These are phyloP conservation scores for Pseudogymnoascus sp. DNA, from an alignment of 2,329 filamentous ascomycete genomes.

Conservation along the genomic window DNA sequence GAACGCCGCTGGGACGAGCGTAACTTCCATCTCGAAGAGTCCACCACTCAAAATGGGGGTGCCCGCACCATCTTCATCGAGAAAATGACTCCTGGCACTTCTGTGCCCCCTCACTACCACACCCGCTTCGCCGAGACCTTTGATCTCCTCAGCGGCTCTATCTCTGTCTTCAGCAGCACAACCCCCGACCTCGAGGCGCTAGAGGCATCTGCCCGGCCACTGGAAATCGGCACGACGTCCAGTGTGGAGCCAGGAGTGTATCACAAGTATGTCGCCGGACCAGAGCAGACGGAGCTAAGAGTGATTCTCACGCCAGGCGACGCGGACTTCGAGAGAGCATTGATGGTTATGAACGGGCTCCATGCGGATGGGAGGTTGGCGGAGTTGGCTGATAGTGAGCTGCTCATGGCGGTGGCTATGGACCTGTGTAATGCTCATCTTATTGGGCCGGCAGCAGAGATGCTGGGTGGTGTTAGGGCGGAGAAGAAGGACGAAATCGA, in stretches of 20 bases:
- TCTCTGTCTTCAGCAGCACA: constrained; percentile 13
- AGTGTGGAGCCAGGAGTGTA: constrained; percentile 11
- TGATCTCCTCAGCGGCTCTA: constrained; percentile 16
- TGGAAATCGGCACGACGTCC: not conserved
- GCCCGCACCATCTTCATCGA: constrained; percentile 18
- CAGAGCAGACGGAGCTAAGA: constrained; percentile 10
- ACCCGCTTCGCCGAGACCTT: constrained; percentile 18
- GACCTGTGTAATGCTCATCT: constrained; percentile 13
- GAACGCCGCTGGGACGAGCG: constrained; percentile 17
- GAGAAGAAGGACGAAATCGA: constrained; percentile 2
- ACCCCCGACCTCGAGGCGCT: constrained; percentile 11
- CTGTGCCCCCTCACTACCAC: constrained; percentile 18
- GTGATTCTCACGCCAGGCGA: constrained; percentile 14
- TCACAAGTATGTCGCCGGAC: constrained; percentile 16
- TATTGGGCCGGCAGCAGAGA: not conserved
- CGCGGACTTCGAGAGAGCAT: constrained; percentile 17
- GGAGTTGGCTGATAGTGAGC: constrained; percentile 13
- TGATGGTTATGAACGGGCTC: constrained; percentile 17
- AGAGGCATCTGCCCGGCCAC: not conserved
- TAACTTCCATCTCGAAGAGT: constrained; percentile 18
- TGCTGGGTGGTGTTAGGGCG: not conserved
- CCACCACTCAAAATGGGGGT: constrained; percentile 16
- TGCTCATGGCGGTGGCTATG: constrained; percentile 16
- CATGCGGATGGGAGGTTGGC: constrained; percentile 16
- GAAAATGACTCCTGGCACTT: constrained; percentile 18